Evolutionary conservation across 176 grass and related monocot genomes (phyloP), one percentile per base, ranked within the genome.

Genomic region (Ensete glaucum): DNA sequence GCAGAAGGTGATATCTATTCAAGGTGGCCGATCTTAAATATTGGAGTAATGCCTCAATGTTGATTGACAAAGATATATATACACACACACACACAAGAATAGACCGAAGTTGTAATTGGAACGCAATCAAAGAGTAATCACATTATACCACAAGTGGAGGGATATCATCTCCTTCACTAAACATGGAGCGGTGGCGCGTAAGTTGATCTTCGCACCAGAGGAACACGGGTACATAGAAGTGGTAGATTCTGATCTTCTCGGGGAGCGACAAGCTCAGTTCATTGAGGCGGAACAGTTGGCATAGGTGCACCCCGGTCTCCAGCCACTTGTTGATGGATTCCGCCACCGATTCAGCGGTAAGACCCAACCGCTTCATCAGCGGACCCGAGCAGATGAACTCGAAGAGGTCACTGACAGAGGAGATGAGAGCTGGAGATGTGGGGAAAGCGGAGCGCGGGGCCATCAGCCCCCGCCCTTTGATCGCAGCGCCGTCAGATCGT

Each of bases 121-220:
- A 43, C 6, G 34, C 34, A 43, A 43, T 43, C 4, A 43, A 43
- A 43, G 34, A 43, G 34, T 43, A 43, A 43, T 69, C 6, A 50
- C 57, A 69, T 72, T 54, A 21, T 91, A 99, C 95, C 86, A 94
- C 88, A 53, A 94, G 87, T 62, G 95, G 90, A 10, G 95, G 90
- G 69, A 99, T 85, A 9, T 99, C 88, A 24, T 89, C 90, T 76
- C 82, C 95, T 7, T 91, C 90, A 14, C 56, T 78, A 82, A 85
- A 94, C 76, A 80, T 88, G 24, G 82, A 79, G 67, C 84, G 83
- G 81, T 99, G 95, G 53, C 82, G 74, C 53, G 50, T 25, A 56
- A 99, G 48, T 81, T 91, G 82, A 22, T 91, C 85, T 89, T 99
- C 90, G 72, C 95, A 99, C 95, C 95, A 99, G 74, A 99, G 73